Evolutionary conservation across 129 eudicot genomes (phyloP).

Genomic region (Sambucus nigra): DNA sequence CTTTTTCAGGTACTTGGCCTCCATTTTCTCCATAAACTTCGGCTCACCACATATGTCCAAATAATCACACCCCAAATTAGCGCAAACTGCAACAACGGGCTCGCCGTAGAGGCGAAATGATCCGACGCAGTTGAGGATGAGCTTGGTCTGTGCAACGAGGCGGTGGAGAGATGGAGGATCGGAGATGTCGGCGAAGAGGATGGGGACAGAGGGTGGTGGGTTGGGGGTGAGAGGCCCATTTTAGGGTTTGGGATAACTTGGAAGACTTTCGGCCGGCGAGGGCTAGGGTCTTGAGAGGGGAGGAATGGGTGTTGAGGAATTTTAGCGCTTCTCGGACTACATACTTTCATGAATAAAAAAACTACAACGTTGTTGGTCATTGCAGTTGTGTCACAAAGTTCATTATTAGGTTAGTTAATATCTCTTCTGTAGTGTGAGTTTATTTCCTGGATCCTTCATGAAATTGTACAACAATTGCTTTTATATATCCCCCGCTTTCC

Average conservation of each 20-base stretch:
- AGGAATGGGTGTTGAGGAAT: constrained; percentile 39
- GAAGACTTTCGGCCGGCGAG: constrained; percentile 68
- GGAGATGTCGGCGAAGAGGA: constrained; percentile 60
- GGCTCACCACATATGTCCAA: constrained; percentile 88
- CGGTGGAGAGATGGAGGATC: constrained; percentile 45
- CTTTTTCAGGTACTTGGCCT: constrained; percentile 49
- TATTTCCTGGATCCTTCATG: too few relatives aligned
- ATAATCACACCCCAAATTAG: constrained; percentile 63
- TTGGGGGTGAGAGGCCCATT: constrained; percentile 66
- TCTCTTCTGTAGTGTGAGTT: too few relatives aligned
- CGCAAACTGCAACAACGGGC: constrained; percentile 74
- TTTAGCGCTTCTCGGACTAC: constrained; percentile 84
- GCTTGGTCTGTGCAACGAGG: constrained; percentile 51
- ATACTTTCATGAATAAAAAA: constrained; percentile 83
- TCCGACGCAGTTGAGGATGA: constrained; percentile 85
- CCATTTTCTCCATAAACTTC: constrained; percentile 95
- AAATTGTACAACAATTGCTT: too few relatives aligned
- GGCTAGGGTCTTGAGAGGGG: constrained; percentile 65
- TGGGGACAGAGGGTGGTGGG: constrained; percentile 44
- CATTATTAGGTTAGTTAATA: too few relatives aligned
- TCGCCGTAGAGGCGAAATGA: constrained; percentile 74
- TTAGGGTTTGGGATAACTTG: constrained; percentile 46
- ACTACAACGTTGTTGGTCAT: too few relatives aligned
- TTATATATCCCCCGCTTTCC: too few relatives aligned
- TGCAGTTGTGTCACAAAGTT: too few relatives aligned